phyloP scores from a whole-genome alignment of 2,329 filamentous ascomycete species.

The Alternaria panax region DNA sequence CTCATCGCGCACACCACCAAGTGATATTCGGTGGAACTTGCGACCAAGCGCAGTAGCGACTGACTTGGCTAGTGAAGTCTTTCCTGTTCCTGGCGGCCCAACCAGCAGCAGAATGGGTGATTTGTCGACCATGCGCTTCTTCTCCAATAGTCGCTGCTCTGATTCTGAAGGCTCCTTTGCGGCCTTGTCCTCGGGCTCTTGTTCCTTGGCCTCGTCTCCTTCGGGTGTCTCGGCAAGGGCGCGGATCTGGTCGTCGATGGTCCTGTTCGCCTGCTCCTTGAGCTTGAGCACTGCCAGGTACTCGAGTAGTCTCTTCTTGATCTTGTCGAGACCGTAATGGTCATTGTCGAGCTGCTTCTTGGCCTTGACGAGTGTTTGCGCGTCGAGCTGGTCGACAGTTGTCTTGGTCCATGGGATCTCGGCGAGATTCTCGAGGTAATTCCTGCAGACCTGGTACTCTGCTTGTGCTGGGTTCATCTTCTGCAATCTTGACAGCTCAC shows the following conservation, averaged over 20 bases:
- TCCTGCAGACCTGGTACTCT: constrained; percentile 91
- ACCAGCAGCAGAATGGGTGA: constrained; percentile 94
- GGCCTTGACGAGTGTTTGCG: constrained; percentile 78
- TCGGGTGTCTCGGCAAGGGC: constrained; percentile 57
- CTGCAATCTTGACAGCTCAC: constrained; percentile 84
- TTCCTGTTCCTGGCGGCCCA: constrained; percentile 92
- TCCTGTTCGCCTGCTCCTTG: constrained; percentile 88
- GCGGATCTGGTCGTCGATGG: constrained; percentile 78
- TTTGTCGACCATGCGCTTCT: constrained; percentile 88
- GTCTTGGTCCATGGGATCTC: constrained; percentile 91
- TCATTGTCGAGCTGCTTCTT: constrained; percentile 93
- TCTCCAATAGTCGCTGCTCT: constrained; percentile 77
- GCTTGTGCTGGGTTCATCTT: constrained; percentile 98
- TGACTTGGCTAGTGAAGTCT: constrained; percentile 93
- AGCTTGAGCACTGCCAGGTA: constrained; percentile 95
- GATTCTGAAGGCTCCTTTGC: constrained; percentile 47
- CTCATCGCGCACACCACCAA: constrained; percentile 94
- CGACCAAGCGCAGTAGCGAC: constrained; percentile 90
- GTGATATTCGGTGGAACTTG: constrained; percentile 96
- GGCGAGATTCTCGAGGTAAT: constrained; percentile 90
- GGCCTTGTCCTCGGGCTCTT: constrained; percentile 53
- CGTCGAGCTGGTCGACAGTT: constrained; percentile 85
- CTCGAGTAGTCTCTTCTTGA: constrained; percentile 95
- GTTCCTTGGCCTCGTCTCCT: constrained; percentile 48
- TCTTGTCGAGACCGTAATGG: constrained; percentile 94